A percentile compares a stretch with the other conserved stretches of the same genome.
These are phyloP conservation scores for Boletus vermiculosoides DNA, from an alignment of 768 basidiomycete species.

Conservation along the genomic window DNA sequence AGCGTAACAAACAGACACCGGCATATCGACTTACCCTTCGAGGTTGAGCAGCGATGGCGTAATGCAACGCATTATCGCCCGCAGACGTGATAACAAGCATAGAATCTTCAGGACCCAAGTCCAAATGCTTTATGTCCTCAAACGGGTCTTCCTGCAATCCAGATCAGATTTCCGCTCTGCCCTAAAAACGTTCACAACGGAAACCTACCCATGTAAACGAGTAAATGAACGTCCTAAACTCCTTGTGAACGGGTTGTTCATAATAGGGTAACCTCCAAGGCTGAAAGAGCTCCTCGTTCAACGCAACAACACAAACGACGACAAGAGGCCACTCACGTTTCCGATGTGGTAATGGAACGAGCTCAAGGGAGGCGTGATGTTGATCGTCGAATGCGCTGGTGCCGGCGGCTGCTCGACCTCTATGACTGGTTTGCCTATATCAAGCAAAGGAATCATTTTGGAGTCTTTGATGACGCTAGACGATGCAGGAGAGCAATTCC, in stretches of 20 bases:
- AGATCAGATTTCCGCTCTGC: background rate
- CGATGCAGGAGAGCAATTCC: slow-evolving; percentile 45
- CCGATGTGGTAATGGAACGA: slow-evolving; percentile 63
- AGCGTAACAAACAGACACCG: background rate
- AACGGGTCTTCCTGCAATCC: slow-evolving; percentile 62
- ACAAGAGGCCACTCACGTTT: slow-evolving; percentile 34
- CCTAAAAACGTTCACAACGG: background rate
- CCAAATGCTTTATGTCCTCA: slow-evolving; percentile 65
- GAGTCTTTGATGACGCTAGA: slow-evolving; percentile 35
- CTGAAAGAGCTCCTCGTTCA: slow-evolving; percentile 25
- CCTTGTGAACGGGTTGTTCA: slow-evolving; percentile 65
- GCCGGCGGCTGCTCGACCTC: slow-evolving; percentile 15
- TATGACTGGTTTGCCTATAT: slow-evolving; percentile 40
- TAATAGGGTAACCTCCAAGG: slow-evolving; percentile 71
- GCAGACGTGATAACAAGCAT: slow-evolving; percentile 76
- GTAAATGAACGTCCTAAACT: slow-evolving; percentile 62
- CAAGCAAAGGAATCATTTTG: slow-evolving; percentile 40
- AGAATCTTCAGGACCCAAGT: slow-evolving; percentile 58
- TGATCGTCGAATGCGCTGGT: slow-evolving; percentile 39
- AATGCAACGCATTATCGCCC: slow-evolving; percentile 79
- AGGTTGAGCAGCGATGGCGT: slow-evolving; percentile 64
- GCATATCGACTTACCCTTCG: slow-evolving; percentile 39
- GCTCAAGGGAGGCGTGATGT: slow-evolving; percentile 53
- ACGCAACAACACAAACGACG: background rate
- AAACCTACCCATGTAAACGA: slow-evolving; percentile 56